Percentiles rank a stretch among this genome's conserved stretches.
phyloP scores from a whole-genome alignment of 2,329 filamentous ascomycete genomes.

The Metarhizium brunneum region DNA sequence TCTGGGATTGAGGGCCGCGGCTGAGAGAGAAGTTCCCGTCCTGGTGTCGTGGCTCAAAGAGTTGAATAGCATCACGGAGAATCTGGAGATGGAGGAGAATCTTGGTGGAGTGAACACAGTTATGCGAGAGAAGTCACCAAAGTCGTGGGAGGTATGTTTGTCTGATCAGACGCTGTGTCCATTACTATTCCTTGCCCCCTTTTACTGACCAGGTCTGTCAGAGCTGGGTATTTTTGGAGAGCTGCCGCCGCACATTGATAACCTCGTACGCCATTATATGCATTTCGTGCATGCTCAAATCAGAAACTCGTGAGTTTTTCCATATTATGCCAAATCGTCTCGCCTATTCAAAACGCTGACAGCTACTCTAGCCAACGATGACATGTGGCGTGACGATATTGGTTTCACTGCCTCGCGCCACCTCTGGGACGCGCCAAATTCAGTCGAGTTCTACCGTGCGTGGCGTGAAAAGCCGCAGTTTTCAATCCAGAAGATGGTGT shows the following conservation, averaged over 20 bases:
- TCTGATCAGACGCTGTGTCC: too few species aligned
- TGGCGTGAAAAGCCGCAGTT: constrained; percentile 35
- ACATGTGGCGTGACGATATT: constrained; percentile 7
- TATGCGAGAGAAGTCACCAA: constrained; percentile 23
- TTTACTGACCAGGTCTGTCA: constrained; percentile 6
- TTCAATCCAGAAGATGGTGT: constrained; percentile 22
- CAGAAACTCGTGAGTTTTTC: constrained; percentile 18
- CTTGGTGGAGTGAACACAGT: constrained; percentile 9
- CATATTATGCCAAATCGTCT: neutral
- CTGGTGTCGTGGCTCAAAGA: constrained; percentile 27
- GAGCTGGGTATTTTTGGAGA: constrained; percentile 34
- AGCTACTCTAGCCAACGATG: constrained; percentile 3
- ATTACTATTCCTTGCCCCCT: neutral
- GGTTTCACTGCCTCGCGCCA: constrained; percentile 30
- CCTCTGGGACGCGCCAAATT: constrained; percentile 32
- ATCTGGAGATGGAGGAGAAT: constrained; percentile 21
- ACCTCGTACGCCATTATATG: constrained; percentile 22
- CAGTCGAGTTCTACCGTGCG: constrained; percentile 31
- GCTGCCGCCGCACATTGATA: constrained; percentile 28
- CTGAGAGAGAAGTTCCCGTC: constrained; percentile 27
- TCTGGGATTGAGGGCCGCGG: constrained; percentile 28
- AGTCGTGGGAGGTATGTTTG: constrained; percentile 31
- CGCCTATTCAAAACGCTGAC: neutral
- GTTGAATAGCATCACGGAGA: constrained; percentile 21
- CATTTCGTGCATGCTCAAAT: constrained; percentile 25